A percentile compares a stretch with the other conserved stretches of the same genome.
phyloP scores from a whole-genome alignment of 345 rosid genomes.

The Streptanthus diversifolius region DNA sequence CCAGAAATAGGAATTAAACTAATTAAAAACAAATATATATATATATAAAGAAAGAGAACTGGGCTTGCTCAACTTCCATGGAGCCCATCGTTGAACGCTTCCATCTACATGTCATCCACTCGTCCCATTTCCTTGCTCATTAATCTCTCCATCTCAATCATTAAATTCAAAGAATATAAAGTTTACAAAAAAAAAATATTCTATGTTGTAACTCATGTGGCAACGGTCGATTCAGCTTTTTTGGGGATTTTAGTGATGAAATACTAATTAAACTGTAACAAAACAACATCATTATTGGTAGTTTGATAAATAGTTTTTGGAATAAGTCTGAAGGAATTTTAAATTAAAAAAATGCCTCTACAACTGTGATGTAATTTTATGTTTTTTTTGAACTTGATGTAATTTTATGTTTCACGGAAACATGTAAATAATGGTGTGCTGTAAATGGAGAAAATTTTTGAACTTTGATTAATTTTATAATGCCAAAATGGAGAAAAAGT shows the following conservation, averaged over 20 bases:
- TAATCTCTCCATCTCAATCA: conserved; percentile 3
- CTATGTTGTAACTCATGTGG: not conserved
- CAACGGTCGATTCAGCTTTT: not conserved
- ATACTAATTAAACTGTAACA: not conserved
- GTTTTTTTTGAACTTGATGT: not conserved
- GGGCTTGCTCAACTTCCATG: conserved; percentile 18
- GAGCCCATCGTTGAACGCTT: conserved; percentile 16
- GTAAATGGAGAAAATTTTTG: too few species aligned
- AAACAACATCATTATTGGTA: not conserved
- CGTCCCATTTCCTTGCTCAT: conserved; percentile 3
- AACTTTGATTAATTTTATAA: too few species aligned
- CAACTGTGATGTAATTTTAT: not conserved
- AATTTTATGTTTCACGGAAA: not conserved
- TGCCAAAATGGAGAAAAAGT: too few species aligned
- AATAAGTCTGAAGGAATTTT: not conserved
- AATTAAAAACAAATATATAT: not conserved
- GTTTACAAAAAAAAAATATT: not conserved
- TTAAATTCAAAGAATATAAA: not conserved
- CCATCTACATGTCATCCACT: conserved; percentile 33
- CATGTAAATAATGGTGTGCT: not conserved
- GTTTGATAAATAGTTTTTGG: not conserved
- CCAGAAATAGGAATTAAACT: not conserved
- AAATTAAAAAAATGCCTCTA: not conserved
- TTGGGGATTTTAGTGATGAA: not conserved
- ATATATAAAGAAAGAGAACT: not conserved